Conservation (phyloP, 2,329 filamentous ascomycete genomes). For the Fusarium multiceps region DNA sequence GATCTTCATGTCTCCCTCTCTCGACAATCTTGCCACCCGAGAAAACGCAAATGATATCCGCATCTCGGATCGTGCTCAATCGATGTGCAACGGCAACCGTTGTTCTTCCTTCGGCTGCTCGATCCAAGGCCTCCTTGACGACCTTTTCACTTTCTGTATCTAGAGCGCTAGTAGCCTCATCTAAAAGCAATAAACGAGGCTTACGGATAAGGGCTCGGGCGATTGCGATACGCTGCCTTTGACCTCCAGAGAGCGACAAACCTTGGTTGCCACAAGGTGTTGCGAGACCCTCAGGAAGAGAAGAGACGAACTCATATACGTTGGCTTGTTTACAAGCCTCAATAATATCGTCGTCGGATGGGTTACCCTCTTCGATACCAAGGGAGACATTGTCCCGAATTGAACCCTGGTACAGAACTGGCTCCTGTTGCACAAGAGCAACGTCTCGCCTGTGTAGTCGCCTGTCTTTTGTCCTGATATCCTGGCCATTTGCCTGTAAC, state of each 20-base stretch:
- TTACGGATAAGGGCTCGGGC: slow-evolving; percentile 76
- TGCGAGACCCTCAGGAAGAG: slow-evolving; percentile 68
- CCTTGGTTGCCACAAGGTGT: slow-evolving; percentile 75
- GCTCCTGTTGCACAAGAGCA: slow-evolving; percentile 57
- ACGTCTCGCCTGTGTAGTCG: slow-evolving; percentile 51
- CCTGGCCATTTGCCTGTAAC: slow-evolving; percentile 46
- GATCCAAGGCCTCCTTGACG: slow-evolving; percentile 71
- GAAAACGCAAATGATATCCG: slow-evolving; percentile 73
- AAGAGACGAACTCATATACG: slow-evolving; percentile 65
- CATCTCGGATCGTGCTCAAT: slow-evolving; percentile 65
- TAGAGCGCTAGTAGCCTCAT: slow-evolving; percentile 75
- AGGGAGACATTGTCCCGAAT: slow-evolving; percentile 67
- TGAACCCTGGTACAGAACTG: slow-evolving; percentile 59
- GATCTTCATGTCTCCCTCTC: slow-evolving; percentile 69
- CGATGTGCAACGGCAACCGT: slow-evolving; percentile 76
- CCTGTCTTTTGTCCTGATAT: slow-evolving; percentile 48
- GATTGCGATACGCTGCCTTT: slow-evolving; percentile 78
- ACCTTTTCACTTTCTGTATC: slow-evolving; percentile 74
- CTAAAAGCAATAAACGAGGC: slow-evolving; percentile 74
- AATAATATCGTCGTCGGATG: slow-evolving; percentile 55
- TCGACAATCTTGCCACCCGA: slow-evolving; percentile 60
- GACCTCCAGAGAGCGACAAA: slow-evolving; percentile 76
- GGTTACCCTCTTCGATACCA: slow-evolving; percentile 52
- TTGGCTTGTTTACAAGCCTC: slow-evolving; percentile 66
- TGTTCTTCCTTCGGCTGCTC: slow-evolving; percentile 55